Base-by-base conservation (phyloP, 805 yeast species). In the Yamadazyma insecticola region DNA sequence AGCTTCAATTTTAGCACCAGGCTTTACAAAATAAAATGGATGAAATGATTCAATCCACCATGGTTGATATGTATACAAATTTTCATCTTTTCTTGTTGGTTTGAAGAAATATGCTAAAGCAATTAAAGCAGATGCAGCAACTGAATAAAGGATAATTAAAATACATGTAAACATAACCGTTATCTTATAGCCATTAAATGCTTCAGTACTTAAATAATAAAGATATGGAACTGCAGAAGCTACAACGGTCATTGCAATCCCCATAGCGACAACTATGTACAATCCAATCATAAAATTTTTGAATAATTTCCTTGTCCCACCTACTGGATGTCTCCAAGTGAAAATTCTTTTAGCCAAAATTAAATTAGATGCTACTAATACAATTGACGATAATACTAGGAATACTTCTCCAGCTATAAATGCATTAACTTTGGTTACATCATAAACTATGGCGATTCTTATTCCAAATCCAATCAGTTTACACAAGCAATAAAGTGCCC, bases 301-400 rank as follows among this genome's bases (percentile, higher is more conserved):
- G 45, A 81, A 75, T 19, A 60, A 35, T 35, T 53, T 58, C 24
- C 69, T 52, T 13, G 74, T 65, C 23, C 88, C 89, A 7, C 77
- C 68, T 30, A 73, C 77, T 5, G 90, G 89, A 49, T 82, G 88
- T 50, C 80, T 64, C 83, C 87, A 80, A 3, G 86, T 78, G 55
- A 80, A 79, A 13, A 81, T 58, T 50, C 89, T 70, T 51, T 81
- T 87, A 21, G 85, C 85, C 29, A 81, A 55, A 15, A 79, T 69
- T 50, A 79, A 61, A 48, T 77, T 78, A 44, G 76, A 65, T 2
- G 80, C 65, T 13, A 76, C 74, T 24, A 81, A 46, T 20, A 76
- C 50, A 4, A 78, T 70, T 13, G 73, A 67, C 3, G 85, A 76
- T 8, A 78, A 60, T 42, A 76, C 67, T 16, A 70, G 46, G 33